phyloP scores from a whole-genome alignment of 768 basidiomycete species.

The Kwoniella sp. region DNA sequence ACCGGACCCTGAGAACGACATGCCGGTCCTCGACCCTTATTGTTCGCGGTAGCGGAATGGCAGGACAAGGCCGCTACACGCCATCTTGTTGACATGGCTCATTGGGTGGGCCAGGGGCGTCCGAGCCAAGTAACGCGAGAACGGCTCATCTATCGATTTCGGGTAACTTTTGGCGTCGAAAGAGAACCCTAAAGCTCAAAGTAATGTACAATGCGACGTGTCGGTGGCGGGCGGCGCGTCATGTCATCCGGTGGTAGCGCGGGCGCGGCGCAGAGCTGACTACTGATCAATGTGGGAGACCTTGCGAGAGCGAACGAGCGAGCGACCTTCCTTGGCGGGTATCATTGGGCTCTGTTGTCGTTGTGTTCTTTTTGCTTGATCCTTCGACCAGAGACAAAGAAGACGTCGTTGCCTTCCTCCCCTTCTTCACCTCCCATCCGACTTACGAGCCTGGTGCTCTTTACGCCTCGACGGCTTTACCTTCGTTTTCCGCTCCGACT shows the following conservation, averaged over 20 bases:
- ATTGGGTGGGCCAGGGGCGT: background rate
- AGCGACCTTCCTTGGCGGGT: too few species aligned
- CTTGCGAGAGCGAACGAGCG: too few species aligned
- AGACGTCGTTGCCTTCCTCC: too few species aligned
- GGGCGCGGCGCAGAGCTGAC: too few species aligned
- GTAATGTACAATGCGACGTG: too few species aligned
- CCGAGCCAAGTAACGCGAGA: slow-evolving; percentile 14
- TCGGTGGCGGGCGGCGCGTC: slow-evolving; percentile 17
- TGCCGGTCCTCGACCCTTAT: background rate
- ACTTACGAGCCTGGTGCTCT: slow-evolving; percentile 42
- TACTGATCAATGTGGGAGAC: too few species aligned
- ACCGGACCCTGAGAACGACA: slow-evolving; percentile 12
- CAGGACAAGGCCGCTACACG: background rate
- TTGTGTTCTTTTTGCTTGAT: too few species aligned
- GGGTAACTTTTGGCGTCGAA: slow-evolving; percentile 9
- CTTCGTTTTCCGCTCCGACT: too few species aligned
- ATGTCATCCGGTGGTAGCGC: too few species aligned
- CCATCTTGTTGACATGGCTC: slow-evolving; percentile 17
- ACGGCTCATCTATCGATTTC: slow-evolving; percentile 6
- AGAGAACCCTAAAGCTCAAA: too few species aligned
- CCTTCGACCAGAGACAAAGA: too few species aligned
- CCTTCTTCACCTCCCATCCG: slow-evolving; percentile 5
- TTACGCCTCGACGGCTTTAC: slow-evolving; percentile 43
- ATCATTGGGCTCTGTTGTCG: too few species aligned
- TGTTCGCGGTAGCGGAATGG: background rate